Percentiles rank a stretch among this genome's conserved stretches.
Conservation (phyloP, 2,329 filamentous ascomycete species). For the Ramularia endophylla region DNA sequence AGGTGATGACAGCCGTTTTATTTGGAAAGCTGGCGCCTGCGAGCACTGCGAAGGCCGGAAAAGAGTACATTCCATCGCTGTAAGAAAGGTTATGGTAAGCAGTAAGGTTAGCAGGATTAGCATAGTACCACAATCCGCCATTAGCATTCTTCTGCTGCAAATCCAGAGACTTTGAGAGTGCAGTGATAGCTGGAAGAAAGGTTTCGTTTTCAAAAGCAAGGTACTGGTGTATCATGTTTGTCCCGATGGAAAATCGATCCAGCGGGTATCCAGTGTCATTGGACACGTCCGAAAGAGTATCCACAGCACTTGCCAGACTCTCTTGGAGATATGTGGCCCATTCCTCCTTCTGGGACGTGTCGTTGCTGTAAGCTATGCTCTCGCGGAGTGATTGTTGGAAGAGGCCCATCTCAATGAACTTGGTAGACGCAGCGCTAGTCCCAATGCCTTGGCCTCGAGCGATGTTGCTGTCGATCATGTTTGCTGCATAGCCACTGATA, state of each 20-base stretch:
- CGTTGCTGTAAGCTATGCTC: conserved; percentile 15
- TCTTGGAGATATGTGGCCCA: conserved; percentile 13
- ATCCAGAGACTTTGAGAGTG: conserved; percentile 24
- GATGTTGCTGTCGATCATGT: conserved; percentile 30
- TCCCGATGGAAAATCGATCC: conserved; percentile 30
- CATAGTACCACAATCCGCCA: conserved; percentile 33
- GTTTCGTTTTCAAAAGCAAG: conserved; percentile 12
- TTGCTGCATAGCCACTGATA: conserved; percentile 10
- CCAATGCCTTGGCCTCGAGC: conserved; percentile 28
- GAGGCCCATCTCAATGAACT: conserved; percentile 29
- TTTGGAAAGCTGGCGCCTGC: conserved; percentile 15
- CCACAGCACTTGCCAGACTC: conserved; percentile 20
- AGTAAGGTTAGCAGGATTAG: conserved; percentile 18
- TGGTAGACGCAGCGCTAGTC: conserved; percentile 14
- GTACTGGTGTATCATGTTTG: conserved; percentile 21
- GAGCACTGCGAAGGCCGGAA: conserved; percentile 39
- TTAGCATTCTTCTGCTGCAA: conserved; percentile 27
- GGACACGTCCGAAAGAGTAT: conserved; percentile 18
- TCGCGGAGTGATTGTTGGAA: conserved; percentile 30
- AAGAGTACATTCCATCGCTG: conserved; percentile 49
- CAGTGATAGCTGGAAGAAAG: conserved; percentile 11
- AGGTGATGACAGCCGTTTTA: conserved; percentile 1
- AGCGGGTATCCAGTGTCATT: conserved; percentile 22
- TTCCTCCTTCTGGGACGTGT: conserved; percentile 5
- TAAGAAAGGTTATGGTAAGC: conserved; percentile 49